phyloP scores from a whole-genome alignment of 352 stramenopile species.

The Globisporangium viniferum region DNA sequence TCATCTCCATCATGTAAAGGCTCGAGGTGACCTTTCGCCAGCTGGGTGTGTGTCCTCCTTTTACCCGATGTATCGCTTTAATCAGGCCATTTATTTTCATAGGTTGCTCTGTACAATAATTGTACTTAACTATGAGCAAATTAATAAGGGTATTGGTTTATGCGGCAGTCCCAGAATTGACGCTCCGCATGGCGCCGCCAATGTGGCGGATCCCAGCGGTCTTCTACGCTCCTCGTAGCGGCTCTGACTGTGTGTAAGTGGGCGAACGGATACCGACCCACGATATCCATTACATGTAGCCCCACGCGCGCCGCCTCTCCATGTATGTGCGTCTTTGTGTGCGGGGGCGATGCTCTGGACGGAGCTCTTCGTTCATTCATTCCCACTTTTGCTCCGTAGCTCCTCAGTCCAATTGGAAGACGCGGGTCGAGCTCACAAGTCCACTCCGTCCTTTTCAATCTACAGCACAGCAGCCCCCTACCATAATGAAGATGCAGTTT shows the following conservation, averaged over 20 bases:
- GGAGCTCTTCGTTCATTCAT: constrained; percentile 2
- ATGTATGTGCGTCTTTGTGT: background rate
- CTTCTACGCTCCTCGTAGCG: background rate
- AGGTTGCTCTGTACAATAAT: background rate
- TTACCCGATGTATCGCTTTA: background rate
- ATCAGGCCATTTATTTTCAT: background rate
- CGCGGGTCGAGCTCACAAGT: background rate
- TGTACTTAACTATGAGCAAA: background rate
- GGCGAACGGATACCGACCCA: background rate
- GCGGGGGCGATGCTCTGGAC: background rate
- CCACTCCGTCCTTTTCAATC: background rate
- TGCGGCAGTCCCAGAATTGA: background rate
- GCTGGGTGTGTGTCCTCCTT: background rate
- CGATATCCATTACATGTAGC: background rate
- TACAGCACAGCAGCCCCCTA: background rate
- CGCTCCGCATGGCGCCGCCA: background rate
- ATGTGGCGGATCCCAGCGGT: background rate
- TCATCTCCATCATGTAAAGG: background rate
- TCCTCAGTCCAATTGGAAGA: constrained; percentile 4
- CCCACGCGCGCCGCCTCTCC: background rate
- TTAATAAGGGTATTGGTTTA: constrained; percentile 2
- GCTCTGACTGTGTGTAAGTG: background rate
- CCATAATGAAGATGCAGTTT: constrained; percentile 14
- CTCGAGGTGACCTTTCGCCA: constrained; percentile 2
- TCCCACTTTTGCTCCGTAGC: background rate